Percentiles rank a stretch among this genome's conserved stretches.
These are phyloP conservation scores for Botrytis aclada DNA, from an alignment of 2,329 filamentous ascomycete species.

Conservation along the genomic window DNA sequence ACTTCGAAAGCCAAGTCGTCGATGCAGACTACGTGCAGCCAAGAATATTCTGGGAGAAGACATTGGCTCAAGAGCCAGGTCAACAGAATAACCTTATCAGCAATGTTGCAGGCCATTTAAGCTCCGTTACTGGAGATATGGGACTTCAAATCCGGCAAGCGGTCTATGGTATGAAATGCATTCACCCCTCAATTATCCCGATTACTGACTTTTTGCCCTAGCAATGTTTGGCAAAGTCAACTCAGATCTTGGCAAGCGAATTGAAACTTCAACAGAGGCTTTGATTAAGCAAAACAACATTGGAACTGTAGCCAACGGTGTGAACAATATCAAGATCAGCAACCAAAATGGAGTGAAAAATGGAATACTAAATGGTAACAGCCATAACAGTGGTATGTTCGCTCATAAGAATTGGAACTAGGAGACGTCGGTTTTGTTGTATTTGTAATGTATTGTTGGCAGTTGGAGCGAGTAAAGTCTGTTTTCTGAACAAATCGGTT, in stretches of 20 bases:
- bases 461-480: neutral
- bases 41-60: slow-evolving; percentile 37
- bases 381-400: slow-evolving; percentile 12
- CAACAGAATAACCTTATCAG: slow-evolving; percentile 27
- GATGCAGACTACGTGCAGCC: slow-evolving; percentile 42
- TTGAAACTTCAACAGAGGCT: slow-evolving; percentile 7
- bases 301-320: neutral
- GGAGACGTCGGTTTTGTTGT: neutral
- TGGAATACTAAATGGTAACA: neutral
- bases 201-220: neutral
- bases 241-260: neutral
- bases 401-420: slow-evolving; percentile 10
- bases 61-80: slow-evolving; percentile 6
- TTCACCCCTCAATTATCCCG: neutral
- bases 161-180: slow-evolving; percentile 48
- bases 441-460: neutral
- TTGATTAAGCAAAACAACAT: neutral
- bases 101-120: slow-evolving; percentile 44
- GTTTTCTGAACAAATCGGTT: neutral
- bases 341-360: neutral
- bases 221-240: slow-evolving; percentile 13
- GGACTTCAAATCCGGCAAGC: slow-evolving; percentile 34
- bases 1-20: slow-evolving; percentile 29
- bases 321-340: neutral
- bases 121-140: slow-evolving; percentile 47